These are phyloP conservation scores for Aspergillus thermomutatus DNA, from an alignment of 2,329 filamentous ascomycete genomes.

Conservation along the genomic window DNA sequence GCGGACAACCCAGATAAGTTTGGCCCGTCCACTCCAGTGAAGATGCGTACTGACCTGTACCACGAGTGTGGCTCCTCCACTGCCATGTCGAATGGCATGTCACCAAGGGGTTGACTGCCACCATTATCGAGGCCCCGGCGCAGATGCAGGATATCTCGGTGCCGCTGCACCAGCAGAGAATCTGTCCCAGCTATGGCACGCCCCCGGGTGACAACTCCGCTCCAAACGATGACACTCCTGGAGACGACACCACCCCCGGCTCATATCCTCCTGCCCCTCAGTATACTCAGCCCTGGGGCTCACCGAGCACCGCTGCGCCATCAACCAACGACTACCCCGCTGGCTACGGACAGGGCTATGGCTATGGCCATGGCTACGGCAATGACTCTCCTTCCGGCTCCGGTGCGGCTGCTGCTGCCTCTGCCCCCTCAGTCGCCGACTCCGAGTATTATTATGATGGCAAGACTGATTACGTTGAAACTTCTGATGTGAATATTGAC, in stretches of 20 bases:
- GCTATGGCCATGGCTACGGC: not conserved
- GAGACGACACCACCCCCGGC: not conserved
- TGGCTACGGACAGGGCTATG: not conserved
- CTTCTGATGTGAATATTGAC: not conserved
- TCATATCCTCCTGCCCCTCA: too few relatives aligned
- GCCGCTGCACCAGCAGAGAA: constrained; percentile 2
- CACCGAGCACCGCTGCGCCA: too few relatives aligned
- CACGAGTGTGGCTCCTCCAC: constrained; percentile 33
- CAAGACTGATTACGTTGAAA: not conserved
- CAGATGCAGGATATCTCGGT: constrained; percentile 2
- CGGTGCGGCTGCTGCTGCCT: not conserved
- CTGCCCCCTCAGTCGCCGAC: not conserved
- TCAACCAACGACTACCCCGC: not conserved
- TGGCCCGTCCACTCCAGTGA: not conserved
- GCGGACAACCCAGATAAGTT: constrained; percentile 33
- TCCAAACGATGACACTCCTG: not conserved
- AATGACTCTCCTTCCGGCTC: not conserved
- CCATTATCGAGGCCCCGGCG: constrained; percentile 32
- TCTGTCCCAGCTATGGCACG: not conserved
- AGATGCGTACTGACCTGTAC: not conserved
- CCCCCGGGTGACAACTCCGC: not conserved
- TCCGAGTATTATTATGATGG: not conserved
- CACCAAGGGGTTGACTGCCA: constrained; percentile 28
- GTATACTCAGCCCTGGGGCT: not conserved
- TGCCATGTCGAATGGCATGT: constrained; percentile 39